phyloP scores from a whole-genome alignment of 2,329 filamentous ascomycete species.

The Fusarium robinianum region DNA sequence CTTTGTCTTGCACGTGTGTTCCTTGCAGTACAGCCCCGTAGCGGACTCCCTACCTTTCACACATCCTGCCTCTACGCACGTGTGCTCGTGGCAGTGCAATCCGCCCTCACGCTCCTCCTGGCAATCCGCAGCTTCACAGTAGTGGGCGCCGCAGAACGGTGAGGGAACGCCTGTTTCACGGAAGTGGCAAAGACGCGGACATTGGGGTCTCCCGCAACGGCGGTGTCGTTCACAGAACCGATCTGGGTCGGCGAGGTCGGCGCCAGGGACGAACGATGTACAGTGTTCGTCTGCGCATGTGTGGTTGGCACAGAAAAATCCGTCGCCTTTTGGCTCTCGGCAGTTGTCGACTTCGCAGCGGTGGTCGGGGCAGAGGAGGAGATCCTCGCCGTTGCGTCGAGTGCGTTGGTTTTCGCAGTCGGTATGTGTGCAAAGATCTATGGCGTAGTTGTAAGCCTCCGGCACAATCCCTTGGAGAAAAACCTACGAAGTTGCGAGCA shows the following conservation, averaged over 20 bases:
- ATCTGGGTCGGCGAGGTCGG: conserved; percentile 17
- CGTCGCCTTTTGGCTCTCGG: conserved; percentile 18
- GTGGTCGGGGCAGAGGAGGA: conserved; percentile 37
- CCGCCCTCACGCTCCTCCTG: conserved; percentile 27
- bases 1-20: conserved; percentile 33
- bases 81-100: conserved; percentile 35
- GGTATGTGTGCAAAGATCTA: conserved; percentile 37
- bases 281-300: conserved; percentile 37
- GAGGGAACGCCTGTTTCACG: conserved; percentile 33
- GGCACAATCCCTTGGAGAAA: rapidly evolving
- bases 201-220: conserved; percentile 30
- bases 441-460: conserved; percentile 3
- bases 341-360: conserved; percentile 35
- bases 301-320: conserved; percentile 34
- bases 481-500: conserved; percentile 35
- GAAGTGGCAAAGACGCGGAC: conserved; percentile 34
- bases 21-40: conserved; percentile 29
- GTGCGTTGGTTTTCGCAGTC: conserved; percentile 32
- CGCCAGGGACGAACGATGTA: conserved; percentile 28
- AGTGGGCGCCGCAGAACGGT: conserved; percentile 38
- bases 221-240: conserved; percentile 40
- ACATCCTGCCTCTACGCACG: conserved; percentile 36
- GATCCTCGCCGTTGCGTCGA: conserved; percentile 24
- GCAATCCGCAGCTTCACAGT: conserved; percentile 37
- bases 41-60: conserved; percentile 16